Conservation (phyloP, 2,329 filamentous ascomycete genomes). For the Plenodomus biglobosus region DNA sequence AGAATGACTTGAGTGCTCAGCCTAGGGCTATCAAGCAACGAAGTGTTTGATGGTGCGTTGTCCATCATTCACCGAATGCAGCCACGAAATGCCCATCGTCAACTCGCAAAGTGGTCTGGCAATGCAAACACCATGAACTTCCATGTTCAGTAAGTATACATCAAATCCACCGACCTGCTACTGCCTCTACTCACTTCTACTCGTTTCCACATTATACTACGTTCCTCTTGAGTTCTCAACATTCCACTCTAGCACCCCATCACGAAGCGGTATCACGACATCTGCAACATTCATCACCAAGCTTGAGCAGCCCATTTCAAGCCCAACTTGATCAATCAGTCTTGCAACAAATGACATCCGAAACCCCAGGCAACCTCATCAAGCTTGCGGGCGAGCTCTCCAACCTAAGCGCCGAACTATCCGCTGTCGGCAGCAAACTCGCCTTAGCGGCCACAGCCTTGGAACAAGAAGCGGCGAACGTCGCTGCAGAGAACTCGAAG, state of each 20-base stretch:
- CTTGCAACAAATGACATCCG: conserved; percentile 12
- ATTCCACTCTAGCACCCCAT: too few species aligned
- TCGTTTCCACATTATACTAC: too few species aligned
- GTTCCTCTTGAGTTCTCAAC: too few species aligned
- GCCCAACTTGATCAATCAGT: background rate
- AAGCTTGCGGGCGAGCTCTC: conserved; percentile 24
- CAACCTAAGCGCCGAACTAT: conserved; percentile 15
- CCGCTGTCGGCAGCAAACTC: conserved; percentile 17
- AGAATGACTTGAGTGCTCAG: conserved; percentile 31
- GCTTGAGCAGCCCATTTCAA: background rate
- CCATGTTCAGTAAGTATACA: too few species aligned
- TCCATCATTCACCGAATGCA: background rate
- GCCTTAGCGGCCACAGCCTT: conserved; percentile 16
- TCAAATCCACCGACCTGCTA: too few species aligned
- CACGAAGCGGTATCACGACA: too few species aligned
- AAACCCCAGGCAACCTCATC: conserved; percentile 23
- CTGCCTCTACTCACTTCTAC: too few species aligned
- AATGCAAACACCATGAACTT: too few species aligned
- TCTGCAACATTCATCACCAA: background rate
- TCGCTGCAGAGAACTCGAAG: conserved; percentile 24
- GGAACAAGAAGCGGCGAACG: conserved; percentile 27
- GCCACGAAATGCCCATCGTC: background rate
- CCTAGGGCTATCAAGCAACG: background rate
- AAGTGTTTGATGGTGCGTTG: background rate
- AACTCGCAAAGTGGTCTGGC: too few species aligned